phyloP scores from a whole-genome alignment of 1,284 basidiomycete genomes.

The Papiliotrema fonsecae region DNA sequence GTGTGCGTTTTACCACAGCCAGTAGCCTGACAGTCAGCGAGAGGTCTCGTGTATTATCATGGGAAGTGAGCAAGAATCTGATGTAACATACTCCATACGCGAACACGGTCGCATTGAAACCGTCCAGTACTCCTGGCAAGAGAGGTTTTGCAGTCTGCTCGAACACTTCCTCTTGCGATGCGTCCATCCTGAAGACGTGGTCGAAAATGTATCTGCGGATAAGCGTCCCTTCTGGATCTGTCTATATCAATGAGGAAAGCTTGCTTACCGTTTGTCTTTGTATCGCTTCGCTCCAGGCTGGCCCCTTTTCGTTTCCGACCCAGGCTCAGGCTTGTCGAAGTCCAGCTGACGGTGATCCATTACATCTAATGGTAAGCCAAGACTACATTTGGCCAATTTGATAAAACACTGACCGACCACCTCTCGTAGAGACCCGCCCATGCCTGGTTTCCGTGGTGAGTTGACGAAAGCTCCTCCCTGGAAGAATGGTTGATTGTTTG shows the following conservation, averaged over 20 bases:
- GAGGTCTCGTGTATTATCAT: neutral
- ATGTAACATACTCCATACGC: slow-evolving; percentile 85
- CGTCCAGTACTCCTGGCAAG: slow-evolving; percentile 75
- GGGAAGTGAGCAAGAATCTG: slow-evolving; percentile 14
- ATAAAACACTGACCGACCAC: slow-evolving; percentile 40
- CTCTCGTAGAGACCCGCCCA: slow-evolving; percentile 37
- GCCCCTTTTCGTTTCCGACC: slow-evolving; percentile 64
- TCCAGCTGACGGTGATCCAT: slow-evolving; percentile 59
- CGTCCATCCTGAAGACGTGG: slow-evolving; percentile 73
- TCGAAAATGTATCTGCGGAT: slow-evolving; percentile 82
- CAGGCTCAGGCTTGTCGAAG: slow-evolving; percentile 89
- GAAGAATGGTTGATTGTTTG: slow-evolving; percentile 57
- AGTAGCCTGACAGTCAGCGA: slow-evolving; percentile 65
- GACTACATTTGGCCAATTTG: neutral
- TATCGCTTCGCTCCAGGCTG: slow-evolving; percentile 75
- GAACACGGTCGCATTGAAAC: slow-evolving; percentile 95
- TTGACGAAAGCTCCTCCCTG: slow-evolving; percentile 69
- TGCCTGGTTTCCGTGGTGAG: slow-evolving; percentile 28
- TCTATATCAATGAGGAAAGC: slow-evolving; percentile 6
- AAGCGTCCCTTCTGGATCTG: slow-evolving; percentile 1
- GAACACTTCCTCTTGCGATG: slow-evolving; percentile 79
- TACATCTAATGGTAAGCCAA: slow-evolving; percentile 37
- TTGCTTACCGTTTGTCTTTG: slow-evolving; percentile 63
- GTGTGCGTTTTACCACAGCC: slow-evolving; percentile 98
- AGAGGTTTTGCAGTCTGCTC: slow-evolving; percentile 76